Percentiles rank a stretch among this genome's conserved stretches.
Evolutionary conservation across 1,284 basidiomycete genomes (phyloP).

Genomic region (Trichosporon asahii): DNA sequence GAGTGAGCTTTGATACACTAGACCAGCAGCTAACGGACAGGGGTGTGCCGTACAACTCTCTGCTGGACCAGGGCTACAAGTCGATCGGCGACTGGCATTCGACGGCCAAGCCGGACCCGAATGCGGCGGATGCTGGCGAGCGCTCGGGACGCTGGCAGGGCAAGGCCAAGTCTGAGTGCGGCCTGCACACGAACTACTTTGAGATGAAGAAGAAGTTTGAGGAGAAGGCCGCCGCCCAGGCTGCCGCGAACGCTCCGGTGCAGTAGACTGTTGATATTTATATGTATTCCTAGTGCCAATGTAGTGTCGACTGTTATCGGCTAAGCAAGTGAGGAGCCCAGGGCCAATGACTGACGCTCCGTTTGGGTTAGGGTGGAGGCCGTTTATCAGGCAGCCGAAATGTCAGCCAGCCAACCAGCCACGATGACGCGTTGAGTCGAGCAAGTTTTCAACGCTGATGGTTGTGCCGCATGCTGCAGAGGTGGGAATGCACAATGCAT

Average conservation of each 20-base stretch:
- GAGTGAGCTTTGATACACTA: slow-evolving; percentile 54
- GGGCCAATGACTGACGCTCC: not conserved
- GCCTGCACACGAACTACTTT: slow-evolving; percentile 84
- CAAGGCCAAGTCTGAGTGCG: slow-evolving; percentile 89
- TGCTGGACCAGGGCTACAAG: slow-evolving; percentile 87
- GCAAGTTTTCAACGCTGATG: not conserved
- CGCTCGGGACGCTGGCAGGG: slow-evolving; percentile 89
- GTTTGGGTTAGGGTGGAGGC: not conserved
- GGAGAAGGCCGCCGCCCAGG: slow-evolving; percentile 30
- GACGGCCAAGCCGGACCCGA: slow-evolving; percentile 62
- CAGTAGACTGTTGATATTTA: not conserved
- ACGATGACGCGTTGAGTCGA: not conserved
- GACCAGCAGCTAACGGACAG: slow-evolving; percentile 32
- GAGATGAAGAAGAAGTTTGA: slow-evolving; percentile 53
- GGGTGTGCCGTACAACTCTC: slow-evolving; percentile 81
- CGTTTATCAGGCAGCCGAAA: not conserved
- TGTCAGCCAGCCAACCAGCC: slow-evolving; percentile 4
- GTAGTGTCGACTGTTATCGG: not conserved
- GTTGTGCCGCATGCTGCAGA: not conserved
- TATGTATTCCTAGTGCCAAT: slow-evolving; percentile 6
- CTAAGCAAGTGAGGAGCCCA: not conserved
- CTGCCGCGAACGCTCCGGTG: not conserved
- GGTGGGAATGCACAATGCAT: not conserved
- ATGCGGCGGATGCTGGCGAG: slow-evolving; percentile 65
- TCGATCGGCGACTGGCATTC: slow-evolving; percentile 98